A percentile compares a stretch with the other conserved stretches of the same genome.
Conservation (phyloP, 2,329 filamentous ascomycete genomes). For the Grosmannia clavigera region DNA sequence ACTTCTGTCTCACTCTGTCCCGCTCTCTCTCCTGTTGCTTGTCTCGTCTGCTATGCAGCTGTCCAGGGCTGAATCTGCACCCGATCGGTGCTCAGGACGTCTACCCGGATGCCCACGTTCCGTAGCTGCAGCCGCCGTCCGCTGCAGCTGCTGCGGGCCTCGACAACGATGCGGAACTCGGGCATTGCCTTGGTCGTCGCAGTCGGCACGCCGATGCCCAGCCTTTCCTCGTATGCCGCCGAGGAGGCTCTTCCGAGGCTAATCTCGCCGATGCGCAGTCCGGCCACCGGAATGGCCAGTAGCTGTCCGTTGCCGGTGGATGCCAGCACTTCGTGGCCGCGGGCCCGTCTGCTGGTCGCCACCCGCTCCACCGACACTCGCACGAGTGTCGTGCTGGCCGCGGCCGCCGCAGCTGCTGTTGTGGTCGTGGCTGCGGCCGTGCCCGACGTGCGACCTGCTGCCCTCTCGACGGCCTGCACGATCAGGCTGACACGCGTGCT, state of each 20-base stretch:
- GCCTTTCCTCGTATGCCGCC: background rate
- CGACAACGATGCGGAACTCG: constrained; percentile 52
- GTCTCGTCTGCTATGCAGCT: background rate
- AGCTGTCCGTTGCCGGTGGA: constrained; percentile 63
- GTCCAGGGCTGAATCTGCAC: constrained; percentile 28
- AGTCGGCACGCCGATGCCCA: background rate
- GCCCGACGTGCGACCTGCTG: background rate
- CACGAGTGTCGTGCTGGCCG: constrained; percentile 29
- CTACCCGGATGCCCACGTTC: constrained; percentile 35
- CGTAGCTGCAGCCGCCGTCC: constrained; percentile 17
- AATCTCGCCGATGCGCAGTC: constrained; percentile 9
- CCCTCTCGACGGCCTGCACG: constrained; percentile 14
- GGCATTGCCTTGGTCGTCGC: constrained; percentile 27
- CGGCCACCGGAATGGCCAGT: constrained; percentile 47
- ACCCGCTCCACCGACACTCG: constrained; percentile 63
- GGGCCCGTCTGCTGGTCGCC: constrained; percentile 19
- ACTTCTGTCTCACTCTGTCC: too few species aligned
- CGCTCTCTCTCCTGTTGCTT: background rate
- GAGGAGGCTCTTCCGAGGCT: constrained; percentile 1
- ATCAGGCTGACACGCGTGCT: constrained; percentile 46
- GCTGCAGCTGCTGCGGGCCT: constrained; percentile 63
- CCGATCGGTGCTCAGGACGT: constrained; percentile 36
- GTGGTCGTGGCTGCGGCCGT: background rate
- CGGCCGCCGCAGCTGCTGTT: constrained; percentile 13
- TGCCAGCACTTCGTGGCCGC: constrained; percentile 46